Percentiles rank a stretch among this genome's conserved stretches.
Conservation (phyloP, 306 rosid species). For the Ammopiptanthus mongolicus region DNA sequence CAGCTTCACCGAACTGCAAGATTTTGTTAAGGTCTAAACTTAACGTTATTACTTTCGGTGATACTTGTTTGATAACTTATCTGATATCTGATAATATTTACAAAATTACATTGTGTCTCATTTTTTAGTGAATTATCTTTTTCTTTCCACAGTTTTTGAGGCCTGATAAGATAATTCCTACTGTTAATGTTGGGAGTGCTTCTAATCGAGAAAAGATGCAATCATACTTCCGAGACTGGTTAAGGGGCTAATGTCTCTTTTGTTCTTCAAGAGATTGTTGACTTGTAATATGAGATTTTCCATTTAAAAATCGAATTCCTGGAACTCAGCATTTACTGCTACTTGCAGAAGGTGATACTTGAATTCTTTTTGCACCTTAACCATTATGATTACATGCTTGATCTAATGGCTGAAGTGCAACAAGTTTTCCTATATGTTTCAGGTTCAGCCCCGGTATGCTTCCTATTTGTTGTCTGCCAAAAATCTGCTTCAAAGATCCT, state of each 20-base stretch:
- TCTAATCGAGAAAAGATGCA: conserved; percentile 56
- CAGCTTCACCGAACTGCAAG: conserved; percentile 50
- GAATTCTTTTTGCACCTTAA: background rate
- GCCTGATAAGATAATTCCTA: conserved; percentile 54
- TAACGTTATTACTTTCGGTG: background rate
- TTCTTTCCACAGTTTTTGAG: conserved; percentile 34
- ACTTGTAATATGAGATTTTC: background rate
- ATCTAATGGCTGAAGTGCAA: background rate
- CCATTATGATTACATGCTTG: conserved; percentile 1
- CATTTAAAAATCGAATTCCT: background rate
- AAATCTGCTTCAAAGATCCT: background rate
- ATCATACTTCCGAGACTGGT: conserved; percentile 46
- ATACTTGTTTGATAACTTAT: background rate
- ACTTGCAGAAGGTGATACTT: background rate
- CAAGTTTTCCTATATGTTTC: background rate
- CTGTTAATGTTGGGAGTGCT: conserved; percentile 42
- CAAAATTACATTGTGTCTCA: background rate
- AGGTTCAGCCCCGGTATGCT: background rate
- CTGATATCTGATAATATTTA: background rate
- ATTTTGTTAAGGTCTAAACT: conserved; percentile 48
- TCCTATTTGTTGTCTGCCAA: background rate
- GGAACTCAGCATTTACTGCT: background rate
- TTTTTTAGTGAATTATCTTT: conserved; percentile 8
- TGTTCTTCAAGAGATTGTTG: background rate
- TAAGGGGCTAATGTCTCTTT: conserved; percentile 24